Evolutionary conservation across 2,329 filamentous ascomycete species (phyloP).

Genomic region (Aspergillus aculeatinus): DNA sequence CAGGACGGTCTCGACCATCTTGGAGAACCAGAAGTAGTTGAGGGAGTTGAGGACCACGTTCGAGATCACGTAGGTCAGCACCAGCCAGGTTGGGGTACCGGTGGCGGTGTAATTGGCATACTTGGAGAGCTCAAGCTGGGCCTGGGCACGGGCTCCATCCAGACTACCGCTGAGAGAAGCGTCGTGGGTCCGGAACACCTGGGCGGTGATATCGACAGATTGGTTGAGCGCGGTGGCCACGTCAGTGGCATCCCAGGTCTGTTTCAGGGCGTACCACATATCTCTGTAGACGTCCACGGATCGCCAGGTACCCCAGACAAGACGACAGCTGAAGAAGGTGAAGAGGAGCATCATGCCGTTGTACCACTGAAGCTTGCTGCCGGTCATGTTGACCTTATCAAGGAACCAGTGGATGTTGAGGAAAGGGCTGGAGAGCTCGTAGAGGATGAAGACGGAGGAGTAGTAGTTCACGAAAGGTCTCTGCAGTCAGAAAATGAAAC

Average conservation of each 20-base stretch:
- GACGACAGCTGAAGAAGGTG: conserved; percentile 61
- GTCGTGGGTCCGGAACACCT: conserved; percentile 37
- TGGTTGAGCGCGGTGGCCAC: conserved; percentile 25
- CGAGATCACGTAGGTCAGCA: conserved; percentile 56
- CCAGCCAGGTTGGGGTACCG: conserved; percentile 58
- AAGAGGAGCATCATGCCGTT: conserved; percentile 60
- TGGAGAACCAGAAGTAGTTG: conserved; percentile 66
- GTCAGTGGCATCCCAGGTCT: conserved; percentile 36
- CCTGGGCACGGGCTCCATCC: conserved; percentile 40
- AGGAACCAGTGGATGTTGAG: conserved; percentile 71
- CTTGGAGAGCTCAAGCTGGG: conserved; percentile 49
- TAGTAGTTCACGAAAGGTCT: conserved; percentile 67
- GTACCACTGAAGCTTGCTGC: conserved; percentile 60
- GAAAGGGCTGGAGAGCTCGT: conserved; percentile 66
- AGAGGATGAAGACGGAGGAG: conserved; percentile 64
- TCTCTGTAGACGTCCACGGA: conserved; percentile 60
- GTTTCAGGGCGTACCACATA: conserved; percentile 55
- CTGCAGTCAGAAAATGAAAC: conserved; percentile 35
- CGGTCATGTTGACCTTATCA: conserved; percentile 66
- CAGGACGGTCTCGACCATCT: conserved; percentile 65
- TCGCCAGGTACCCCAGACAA: conserved; percentile 63
- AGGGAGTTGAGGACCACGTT: conserved; percentile 62
- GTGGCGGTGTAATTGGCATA: conserved; percentile 44
- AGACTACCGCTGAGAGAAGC: conserved; percentile 32
- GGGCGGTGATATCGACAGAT: conserved; percentile 31